These are phyloP conservation scores for Spathaspora jeffriesii DNA, from an alignment of 1,139 yeast genomes.

Conservation along the genomic window DNA sequence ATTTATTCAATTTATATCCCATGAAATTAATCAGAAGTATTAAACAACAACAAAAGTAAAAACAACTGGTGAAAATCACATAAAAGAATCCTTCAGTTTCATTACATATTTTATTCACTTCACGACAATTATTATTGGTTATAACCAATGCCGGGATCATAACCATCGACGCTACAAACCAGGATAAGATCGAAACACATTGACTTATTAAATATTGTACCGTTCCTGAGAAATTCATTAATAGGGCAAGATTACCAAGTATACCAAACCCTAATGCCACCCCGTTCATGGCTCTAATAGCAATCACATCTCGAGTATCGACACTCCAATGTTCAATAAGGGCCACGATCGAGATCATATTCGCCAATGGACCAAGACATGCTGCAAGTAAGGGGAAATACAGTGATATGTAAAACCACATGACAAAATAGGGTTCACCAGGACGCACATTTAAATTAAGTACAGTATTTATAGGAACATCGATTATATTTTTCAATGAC, in stretches of 20 bases:
- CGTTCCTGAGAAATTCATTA: slow-evolving; percentile 65
- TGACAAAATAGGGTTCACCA: slow-evolving; percentile 46
- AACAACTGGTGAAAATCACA: slow-evolving; percentile 62
- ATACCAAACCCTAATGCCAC: slow-evolving; percentile 65
- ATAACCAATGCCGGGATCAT: slow-evolving; percentile 50
- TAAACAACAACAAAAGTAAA: slow-evolving; percentile 58
- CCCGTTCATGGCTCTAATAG: slow-evolving; percentile 44
- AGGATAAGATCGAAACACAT: slow-evolving; percentile 58
- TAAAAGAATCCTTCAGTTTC: slow-evolving; percentile 76
- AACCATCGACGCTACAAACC: slow-evolving; percentile 57
- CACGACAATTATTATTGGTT: slow-evolving; percentile 19
- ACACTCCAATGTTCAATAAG: slow-evolving; percentile 71
- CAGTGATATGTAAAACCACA: slow-evolving; percentile 65
- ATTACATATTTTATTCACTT: slow-evolving; percentile 14
- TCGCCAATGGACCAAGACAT: slow-evolving; percentile 76
- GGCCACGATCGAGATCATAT: slow-evolving; percentile 70
- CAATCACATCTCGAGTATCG: slow-evolving; percentile 11
- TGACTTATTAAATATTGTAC: slow-evolving; percentile 62
- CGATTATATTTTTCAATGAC: slow-evolving; percentile 24
- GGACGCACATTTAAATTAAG: slow-evolving; percentile 38
- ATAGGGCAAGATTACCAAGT: slow-evolving; percentile 61
- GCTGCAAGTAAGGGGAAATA: slow-evolving; percentile 76
- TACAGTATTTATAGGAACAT: slow-evolving; percentile 33
- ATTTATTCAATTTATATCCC: slow-evolving; percentile 60
- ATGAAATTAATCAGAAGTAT: slow-evolving; percentile 56